Conservation (phyloP, 2,329 filamentous ascomycete species). For the Pseudogymnoascus sp. region DNA sequence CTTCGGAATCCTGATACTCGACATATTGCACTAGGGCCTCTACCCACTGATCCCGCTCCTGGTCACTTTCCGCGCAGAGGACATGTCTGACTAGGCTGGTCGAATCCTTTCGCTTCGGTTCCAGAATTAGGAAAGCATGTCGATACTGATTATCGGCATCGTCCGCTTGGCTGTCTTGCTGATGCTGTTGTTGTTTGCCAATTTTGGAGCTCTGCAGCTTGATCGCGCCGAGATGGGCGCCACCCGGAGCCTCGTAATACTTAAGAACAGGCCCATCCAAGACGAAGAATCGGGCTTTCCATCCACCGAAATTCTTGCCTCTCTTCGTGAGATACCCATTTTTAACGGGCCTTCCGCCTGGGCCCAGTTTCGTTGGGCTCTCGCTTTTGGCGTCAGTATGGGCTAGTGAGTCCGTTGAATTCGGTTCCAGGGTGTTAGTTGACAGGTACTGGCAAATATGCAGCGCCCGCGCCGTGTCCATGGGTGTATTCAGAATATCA, state of each 20-base stretch:
- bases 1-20: constrained; percentile 58
- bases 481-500: constrained; percentile 69
- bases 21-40: constrained; percentile 84
- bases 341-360: constrained; percentile 61
- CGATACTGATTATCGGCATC: constrained; percentile 90
- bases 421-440: constrained; percentile 53
- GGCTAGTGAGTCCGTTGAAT: constrained; percentile 46
- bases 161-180: constrained; percentile 53
- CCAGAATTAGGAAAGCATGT: constrained; percentile 88
- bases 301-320: constrained; percentile 97
- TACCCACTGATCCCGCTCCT: constrained; percentile 89
- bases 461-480: constrained; percentile 68
- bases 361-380: constrained; percentile 39
- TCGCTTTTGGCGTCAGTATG: constrained; percentile 32
- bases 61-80: constrained; percentile 88
- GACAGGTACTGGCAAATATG: constrained; percentile 83
- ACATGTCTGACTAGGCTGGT: constrained; percentile 84
- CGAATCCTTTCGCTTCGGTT: constrained; percentile 94
- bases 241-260: constrained; percentile 88
- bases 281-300: constrained; percentile 78
- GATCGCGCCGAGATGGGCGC: constrained; percentile 85
- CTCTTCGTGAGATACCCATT: constrained; percentile 92
- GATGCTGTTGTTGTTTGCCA: constrained; percentile 73
- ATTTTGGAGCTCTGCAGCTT: constrained; percentile 88
- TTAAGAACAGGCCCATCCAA: constrained; percentile 65